Percentiles rank a stretch among this genome's conserved stretches.
These are phyloP conservation scores for Rhynchosporium graminicola DNA, from an alignment of 2,329 filamentous ascomycete species.

Conservation along the genomic window DNA sequence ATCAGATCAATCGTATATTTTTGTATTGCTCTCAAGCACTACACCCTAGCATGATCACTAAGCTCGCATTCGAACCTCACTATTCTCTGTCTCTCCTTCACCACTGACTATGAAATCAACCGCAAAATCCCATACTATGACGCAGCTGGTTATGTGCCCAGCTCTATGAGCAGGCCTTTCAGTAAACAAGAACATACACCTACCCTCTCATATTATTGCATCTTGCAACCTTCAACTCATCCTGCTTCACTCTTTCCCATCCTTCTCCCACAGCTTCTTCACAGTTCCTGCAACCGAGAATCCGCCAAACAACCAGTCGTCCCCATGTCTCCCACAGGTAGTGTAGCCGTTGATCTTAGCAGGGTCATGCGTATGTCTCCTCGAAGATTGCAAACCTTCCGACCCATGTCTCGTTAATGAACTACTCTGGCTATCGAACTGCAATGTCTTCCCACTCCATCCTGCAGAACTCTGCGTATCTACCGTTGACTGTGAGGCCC, in stretches of 20 bases:
- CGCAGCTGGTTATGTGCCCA: too few relatives aligned
- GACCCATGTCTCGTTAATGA: background rate
- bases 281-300: conserved; percentile 26
- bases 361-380: conserved; percentile 19
- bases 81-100: too few relatives aligned
- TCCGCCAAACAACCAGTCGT: conserved; percentile 35
- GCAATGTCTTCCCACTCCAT: conserved; percentile 5
- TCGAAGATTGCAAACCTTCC: conserved; percentile 12
- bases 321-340: conserved; percentile 33
- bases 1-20: too few relatives aligned
- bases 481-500: conserved; percentile 1
- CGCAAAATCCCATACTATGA: too few relatives aligned
- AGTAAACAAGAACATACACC: too few relatives aligned
- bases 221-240: background rate
- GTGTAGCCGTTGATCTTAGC: conserved; percentile 31
- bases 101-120: too few relatives aligned
- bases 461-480: conserved; percentile 13
- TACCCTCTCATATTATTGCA: background rate
- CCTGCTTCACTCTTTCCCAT: conserved; percentile 14
- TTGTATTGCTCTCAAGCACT: too few relatives aligned
- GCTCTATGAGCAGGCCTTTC: too few relatives aligned
- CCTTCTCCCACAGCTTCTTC: conserved; percentile 25
- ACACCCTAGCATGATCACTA: too few relatives aligned
- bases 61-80: too few relatives aligned
- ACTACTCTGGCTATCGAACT: conserved; percentile 10